Conservation (phyloP, 495 filamentous ascomycete species). For the Immersiella caudata region DNA sequence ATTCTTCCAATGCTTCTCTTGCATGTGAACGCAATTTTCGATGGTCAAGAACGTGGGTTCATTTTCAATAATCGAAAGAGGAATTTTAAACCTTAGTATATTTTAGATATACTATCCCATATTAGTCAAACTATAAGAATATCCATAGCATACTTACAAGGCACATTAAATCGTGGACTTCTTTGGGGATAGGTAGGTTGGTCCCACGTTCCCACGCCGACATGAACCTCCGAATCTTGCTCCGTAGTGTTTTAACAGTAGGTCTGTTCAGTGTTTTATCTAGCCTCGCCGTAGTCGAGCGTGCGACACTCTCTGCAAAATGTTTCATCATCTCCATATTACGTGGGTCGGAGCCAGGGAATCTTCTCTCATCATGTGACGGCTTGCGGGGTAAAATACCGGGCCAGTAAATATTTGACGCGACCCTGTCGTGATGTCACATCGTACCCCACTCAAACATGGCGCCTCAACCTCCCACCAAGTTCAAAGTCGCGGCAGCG, state of each 20-base stretch:
- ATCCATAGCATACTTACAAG: no score
- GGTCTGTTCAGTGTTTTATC: neutral
- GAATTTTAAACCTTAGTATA: conserved; percentile 12
- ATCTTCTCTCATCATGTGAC: no score
- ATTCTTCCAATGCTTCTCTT: conserved; percentile 18
- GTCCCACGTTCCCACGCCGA: no score
- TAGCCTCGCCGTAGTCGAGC: neutral
- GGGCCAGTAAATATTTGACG: no score
- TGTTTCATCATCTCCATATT: conserved; percentile 17
- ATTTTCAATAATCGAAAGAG: conserved; percentile 9
- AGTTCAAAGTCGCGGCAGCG: conserved; percentile 39
- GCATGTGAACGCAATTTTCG: conserved; percentile 17
- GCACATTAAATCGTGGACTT: no score
- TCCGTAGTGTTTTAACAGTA: conserved; percentile 18
- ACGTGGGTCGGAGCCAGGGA: conserved; percentile 10
- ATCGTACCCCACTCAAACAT: neutral
- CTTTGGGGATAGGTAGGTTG: no score
- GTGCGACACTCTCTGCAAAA: conserved; percentile 10
- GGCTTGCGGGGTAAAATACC: no score
- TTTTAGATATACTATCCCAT: conserved; percentile 20
- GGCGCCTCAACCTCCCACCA: conserved; percentile 18
- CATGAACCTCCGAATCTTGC: no score
- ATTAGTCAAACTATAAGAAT: no score
- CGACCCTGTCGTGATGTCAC: neutral
- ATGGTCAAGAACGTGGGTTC: conserved; percentile 19